Percentiles rank a stretch among this genome's conserved stretches.
Evolutionary conservation across 2,329 filamentous ascomycete species (phyloP).

Genomic region (Ophiocordyceps sinensis): DNA sequence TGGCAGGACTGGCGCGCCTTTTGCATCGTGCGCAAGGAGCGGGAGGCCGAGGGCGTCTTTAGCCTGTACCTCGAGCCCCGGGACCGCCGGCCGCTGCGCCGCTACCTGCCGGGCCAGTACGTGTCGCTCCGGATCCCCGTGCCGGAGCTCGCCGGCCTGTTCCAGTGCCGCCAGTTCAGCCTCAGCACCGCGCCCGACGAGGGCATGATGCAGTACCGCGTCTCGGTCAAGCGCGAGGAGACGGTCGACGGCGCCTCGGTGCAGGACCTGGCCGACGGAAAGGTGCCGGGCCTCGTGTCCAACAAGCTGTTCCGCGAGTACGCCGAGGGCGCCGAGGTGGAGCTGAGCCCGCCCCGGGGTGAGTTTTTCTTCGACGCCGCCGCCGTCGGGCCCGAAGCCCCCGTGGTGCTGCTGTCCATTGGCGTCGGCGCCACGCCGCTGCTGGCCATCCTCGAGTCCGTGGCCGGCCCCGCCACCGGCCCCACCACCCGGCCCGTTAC

Average conservation of each 20-base stretch:
- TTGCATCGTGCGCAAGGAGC: conserved; percentile 43
- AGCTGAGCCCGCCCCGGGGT: conserved; percentile 40
- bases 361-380: conserved; percentile 47
- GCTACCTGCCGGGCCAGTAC: conserved; percentile 59
- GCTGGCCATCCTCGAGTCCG: conserved; percentile 47
- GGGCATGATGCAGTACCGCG: conserved; percentile 48
- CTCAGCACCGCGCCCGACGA: conserved; percentile 41
- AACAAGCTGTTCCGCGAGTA: conserved; percentile 35
- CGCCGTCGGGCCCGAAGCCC: conserved; percentile 26
- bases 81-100: conserved; percentile 41
- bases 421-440: conserved; percentile 57
- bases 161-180: conserved; percentile 63
- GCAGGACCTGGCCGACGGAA: conserved; percentile 19
- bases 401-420: conserved; percentile 51
- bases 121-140: conserved; percentile 50
- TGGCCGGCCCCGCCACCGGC: conserved; percentile 19
- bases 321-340: conserved; percentile 35
- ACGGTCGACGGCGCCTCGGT: conserved; percentile 10
- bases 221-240: conserved; percentile 59
- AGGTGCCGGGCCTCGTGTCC: conserved; percentile 33
- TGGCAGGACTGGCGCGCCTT: conserved; percentile 38
- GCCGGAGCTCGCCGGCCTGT: conserved; percentile 40
- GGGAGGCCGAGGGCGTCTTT: conserved; percentile 45
- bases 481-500: conserved; percentile 26
- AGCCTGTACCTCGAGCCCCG: conserved; percentile 55